phyloP scores from a whole-genome alignment of 2,329 filamentous ascomycete species.

The Xylaria sp. region DNA sequence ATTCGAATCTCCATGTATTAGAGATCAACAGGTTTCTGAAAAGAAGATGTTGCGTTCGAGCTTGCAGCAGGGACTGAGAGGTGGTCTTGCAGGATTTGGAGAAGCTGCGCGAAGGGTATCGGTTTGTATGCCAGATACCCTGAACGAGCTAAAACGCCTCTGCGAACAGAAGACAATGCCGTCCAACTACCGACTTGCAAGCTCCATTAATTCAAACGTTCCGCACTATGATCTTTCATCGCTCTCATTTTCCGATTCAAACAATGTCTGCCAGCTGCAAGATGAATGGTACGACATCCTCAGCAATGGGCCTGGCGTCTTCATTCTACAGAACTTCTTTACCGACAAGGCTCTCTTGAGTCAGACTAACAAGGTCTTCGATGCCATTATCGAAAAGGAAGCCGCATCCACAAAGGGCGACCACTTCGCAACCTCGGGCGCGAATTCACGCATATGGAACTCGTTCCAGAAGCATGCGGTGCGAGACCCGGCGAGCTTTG shows the following conservation, averaged over 20 bases:
- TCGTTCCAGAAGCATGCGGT: slow-evolving; percentile 71
- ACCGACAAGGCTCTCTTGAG: slow-evolving; percentile 55
- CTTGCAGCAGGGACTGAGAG: background rate
- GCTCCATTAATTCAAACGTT: slow-evolving; percentile 33
- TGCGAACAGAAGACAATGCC: slow-evolving; percentile 12
- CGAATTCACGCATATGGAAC: slow-evolving; percentile 74
- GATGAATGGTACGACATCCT: slow-evolving; percentile 71
- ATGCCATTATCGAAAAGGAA: slow-evolving; percentile 58
- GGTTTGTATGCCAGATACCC: slow-evolving; percentile 30
- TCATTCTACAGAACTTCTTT: slow-evolving; percentile 66
- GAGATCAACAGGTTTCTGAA: background rate
- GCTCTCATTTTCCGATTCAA: slow-evolving; percentile 40
- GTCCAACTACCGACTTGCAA: slow-evolving; percentile 31
- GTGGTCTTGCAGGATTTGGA: background rate
- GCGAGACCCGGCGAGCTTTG: slow-evolving; percentile 62
- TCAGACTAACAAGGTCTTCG: slow-evolving; percentile 60
- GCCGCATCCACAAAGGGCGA: slow-evolving; percentile 60
- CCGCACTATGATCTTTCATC: slow-evolving; percentile 45
- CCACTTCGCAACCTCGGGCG: slow-evolving; percentile 67
- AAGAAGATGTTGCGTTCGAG: background rate
- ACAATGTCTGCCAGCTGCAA: slow-evolving; percentile 55
- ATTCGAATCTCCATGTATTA: background rate
- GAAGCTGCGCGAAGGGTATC: slow-evolving; percentile 20
- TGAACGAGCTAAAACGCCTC: slow-evolving; percentile 33
- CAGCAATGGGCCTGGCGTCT: slow-evolving; percentile 66